Percentiles rank a stretch among this genome's conserved stretches.
phyloP scores from a whole-genome alignment of 2,329 filamentous ascomycete species.

The Aspergillus tubingensis region DNA sequence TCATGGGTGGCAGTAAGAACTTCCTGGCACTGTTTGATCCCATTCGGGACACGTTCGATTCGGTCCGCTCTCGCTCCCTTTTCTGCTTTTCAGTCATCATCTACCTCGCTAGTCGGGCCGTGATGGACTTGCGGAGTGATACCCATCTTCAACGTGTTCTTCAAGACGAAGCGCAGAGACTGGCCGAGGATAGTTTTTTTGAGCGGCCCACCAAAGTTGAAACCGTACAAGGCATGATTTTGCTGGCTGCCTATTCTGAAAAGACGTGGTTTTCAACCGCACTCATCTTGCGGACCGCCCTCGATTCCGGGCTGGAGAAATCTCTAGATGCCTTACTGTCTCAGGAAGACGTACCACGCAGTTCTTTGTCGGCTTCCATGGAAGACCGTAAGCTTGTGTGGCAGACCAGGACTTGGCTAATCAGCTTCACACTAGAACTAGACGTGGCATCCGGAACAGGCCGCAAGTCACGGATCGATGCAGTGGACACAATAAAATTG shows the following conservation, averaged over 20 bases:
- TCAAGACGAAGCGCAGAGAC: constrained; percentile 38
- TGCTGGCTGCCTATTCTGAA: constrained; percentile 39
- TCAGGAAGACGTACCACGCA: constrained; percentile 34
- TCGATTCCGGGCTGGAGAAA: constrained; percentile 39
- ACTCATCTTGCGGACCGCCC: constrained; percentile 37
- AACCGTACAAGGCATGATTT: constrained; percentile 40
- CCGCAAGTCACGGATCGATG: constrained; percentile 37
- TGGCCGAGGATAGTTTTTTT: constrained; percentile 41
- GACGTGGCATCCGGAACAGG: constrained; percentile 40
- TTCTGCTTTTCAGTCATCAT: constrained; percentile 41
- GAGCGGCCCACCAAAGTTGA: constrained; percentile 40
- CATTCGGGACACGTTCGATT: constrained; percentile 40
- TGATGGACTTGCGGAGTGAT: constrained; percentile 33
- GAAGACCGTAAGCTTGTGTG: constrained; percentile 38
- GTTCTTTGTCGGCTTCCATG: constrained; percentile 36
- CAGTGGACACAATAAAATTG: constrained; percentile 36
- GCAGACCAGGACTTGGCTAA: constrained; percentile 39
- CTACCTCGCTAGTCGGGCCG: constrained; percentile 38
- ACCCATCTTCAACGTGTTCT: constrained; percentile 38
- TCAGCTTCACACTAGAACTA: constrained; percentile 37
- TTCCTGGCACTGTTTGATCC: constrained; percentile 38
- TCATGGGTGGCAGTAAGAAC: constrained; percentile 37
- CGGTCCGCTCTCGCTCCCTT: constrained; percentile 37
- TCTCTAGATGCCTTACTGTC: constrained; percentile 35
- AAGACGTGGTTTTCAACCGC: constrained; percentile 42